These are phyloP conservation scores for Macadamia tetraphylla DNA, from an alignment of 164 flowering plant genomes.

Conservation along the genomic window DNA sequence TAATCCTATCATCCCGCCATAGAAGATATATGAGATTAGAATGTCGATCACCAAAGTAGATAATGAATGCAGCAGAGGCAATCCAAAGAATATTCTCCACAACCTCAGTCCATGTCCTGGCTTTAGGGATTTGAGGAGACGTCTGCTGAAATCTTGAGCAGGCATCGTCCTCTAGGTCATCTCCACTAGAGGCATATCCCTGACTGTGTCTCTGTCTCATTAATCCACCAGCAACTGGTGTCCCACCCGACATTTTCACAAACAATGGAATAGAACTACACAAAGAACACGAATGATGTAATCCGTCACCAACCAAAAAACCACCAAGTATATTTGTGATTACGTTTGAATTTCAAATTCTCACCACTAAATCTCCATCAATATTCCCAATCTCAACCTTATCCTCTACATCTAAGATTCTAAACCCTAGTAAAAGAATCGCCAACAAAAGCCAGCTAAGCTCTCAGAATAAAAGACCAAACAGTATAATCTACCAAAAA, in stretches of 20 bases:
- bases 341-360: not conserved
- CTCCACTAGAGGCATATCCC: slow-evolving; percentile 74
- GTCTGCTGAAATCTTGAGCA: slow-evolving; percentile 40
- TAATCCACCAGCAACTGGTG: slow-evolving; percentile 52
- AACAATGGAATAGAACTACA: slow-evolving; percentile 3
- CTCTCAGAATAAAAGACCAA: slow-evolving; percentile 3
- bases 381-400: no score
- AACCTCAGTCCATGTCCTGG: slow-evolving; percentile 59
- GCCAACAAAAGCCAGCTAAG: slow-evolving; percentile 1
- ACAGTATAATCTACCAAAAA: not conserved
- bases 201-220: slow-evolving; percentile 89
- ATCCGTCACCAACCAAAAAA: no score
- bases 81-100: slow-evolving; percentile 80
- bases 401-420: no score
- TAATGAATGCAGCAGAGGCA: slow-evolving; percentile 64
- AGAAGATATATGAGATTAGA: slow-evolving; percentile 64
- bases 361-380: not conserved
- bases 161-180: slow-evolving; percentile 85
- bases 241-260: slow-evolving; percentile 71
- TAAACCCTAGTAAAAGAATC: no score
- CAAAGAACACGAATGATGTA: not conserved
- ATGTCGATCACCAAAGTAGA: slow-evolving; percentile 71
- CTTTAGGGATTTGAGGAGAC: slow-evolving; percentile 23
- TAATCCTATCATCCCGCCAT: slow-evolving; percentile 63
- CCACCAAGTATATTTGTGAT: no score